Base-by-base conservation (phyloP, 371 early-diverging fungal species). In the Mucor lusitanicus region DNA sequence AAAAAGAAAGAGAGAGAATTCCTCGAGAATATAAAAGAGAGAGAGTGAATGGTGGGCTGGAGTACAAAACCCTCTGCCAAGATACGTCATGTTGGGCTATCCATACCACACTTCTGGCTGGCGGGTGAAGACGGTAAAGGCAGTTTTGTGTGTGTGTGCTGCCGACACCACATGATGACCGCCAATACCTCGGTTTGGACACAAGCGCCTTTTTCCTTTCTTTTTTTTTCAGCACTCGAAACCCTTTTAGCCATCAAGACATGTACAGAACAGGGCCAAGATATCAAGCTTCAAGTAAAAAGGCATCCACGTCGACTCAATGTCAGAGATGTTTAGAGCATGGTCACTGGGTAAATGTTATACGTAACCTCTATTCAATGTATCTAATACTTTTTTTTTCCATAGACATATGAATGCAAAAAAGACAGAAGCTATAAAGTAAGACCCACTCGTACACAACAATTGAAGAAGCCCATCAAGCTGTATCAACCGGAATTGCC, bases 391-490 rank as follows among this genome's bases (percentile, higher is more conserved):
- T 54, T 3, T 54, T 54, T 3, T 54, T 13, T 9, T 39, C 12
- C n/a, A n/a, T 30, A 87, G 83, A 88, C 87, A 0, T 87, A 80
- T 60, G 86, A 86, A 64, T 88, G 89, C 64, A 85, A 82, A 54
- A 81, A 77, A 9, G 71, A 69, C n/a, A 73, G 84, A 66, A 77
- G 74, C 6, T 88, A 87, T 60, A 85, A 76, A 65, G 55, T 82
- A 12, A 77, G 89, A 40, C 89, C 89, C 0, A 86, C 87, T 17
- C 85, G 89, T 56, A 88, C 89, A 42, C 89, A 88, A 46, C 89
- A 88, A 55, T 75, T 88, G 8, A 77, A 77, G 59, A 85, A 85
- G 40, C 89, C 87, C 4, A 37, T 87, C n/a, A 86, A 85, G 55
- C 69, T 84, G 15, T 71, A 76, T 25, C 64, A 78, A 25, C 78